Percentiles rank a stretch among this genome's conserved stretches.
phyloP scores from a whole-genome alignment of 164 flowering plant species.

The Platanus orientalis region DNA sequence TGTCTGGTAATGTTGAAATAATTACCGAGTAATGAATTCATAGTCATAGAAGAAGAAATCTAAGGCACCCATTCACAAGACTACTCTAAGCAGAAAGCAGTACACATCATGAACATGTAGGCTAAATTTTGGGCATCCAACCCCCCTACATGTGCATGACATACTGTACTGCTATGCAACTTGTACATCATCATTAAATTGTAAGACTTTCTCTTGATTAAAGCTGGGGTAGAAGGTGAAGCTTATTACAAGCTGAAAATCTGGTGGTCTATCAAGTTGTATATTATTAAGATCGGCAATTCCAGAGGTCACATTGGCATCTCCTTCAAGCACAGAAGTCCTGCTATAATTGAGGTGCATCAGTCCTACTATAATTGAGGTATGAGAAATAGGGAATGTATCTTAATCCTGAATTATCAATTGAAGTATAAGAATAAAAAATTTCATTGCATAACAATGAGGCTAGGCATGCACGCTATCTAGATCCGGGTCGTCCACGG shows the following conservation, averaged over 20 bases:
- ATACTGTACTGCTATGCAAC: no score
- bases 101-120: no score
- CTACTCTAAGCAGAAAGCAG: no score
- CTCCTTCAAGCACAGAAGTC: constrained; percentile 15
- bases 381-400: constrained; percentile 9
- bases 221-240: not conserved
- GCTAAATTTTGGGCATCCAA: no score
- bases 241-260: constrained; percentile 52
- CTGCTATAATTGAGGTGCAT: no score
- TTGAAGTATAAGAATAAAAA: constrained; percentile 26
- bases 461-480: constrained; percentile 22
- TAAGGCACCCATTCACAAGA: not conserved
- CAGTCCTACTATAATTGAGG: constrained; percentile 8
- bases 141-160: no score
- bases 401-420: constrained; percentile 19
- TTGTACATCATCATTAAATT: no score
- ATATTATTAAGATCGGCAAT: constrained; percentile 51
- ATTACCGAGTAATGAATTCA: not conserved
- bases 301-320: constrained; percentile 25
- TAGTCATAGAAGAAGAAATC: not conserved
- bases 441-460: constrained; percentile 52
- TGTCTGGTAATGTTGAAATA: not conserved
- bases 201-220: not conserved
- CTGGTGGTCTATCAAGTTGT: constrained; percentile 55
- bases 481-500: constrained; percentile 26